Conservation (phyloP, 1,139 yeast species). For the Yamadazyma atmosphaerica region DNA sequence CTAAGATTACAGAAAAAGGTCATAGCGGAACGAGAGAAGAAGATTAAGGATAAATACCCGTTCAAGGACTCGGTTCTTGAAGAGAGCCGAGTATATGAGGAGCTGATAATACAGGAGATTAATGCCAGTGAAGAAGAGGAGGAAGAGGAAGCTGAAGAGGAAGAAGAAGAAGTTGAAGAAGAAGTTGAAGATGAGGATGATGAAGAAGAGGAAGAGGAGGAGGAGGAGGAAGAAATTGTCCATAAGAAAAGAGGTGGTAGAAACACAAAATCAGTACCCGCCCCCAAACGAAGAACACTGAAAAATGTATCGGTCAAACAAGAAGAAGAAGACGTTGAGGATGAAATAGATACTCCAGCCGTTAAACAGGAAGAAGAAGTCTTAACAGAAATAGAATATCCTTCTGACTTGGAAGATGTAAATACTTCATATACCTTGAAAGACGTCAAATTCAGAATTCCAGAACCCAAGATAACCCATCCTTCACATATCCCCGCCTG, state of each 20-base stretch:
- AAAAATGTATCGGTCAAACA: slow-evolving; percentile 3
- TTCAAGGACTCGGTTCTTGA: slow-evolving; percentile 33
- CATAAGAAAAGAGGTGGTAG: too few species aligned
- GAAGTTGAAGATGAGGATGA: slow-evolving; percentile 13
- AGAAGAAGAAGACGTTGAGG: slow-evolving; percentile 4
- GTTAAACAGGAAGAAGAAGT: slow-evolving; percentile 12
- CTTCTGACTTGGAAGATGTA: slow-evolving; percentile 12
- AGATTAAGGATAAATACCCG: slow-evolving; percentile 36
- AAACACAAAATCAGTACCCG: too few species aligned
- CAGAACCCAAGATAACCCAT: slow-evolving; percentile 68
- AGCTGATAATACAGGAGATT: slow-evolving; percentile 12
- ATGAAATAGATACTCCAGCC: neutral
- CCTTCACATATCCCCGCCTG: slow-evolving; percentile 74
- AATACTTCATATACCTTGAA: slow-evolving; percentile 35
- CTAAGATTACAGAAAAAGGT: slow-evolving; percentile 45
- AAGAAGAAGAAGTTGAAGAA: slow-evolving; percentile 11
- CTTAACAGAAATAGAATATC: slow-evolving; percentile 15
- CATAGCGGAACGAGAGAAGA: slow-evolving; percentile 39
- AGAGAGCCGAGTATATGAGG: slow-evolving; percentile 26
- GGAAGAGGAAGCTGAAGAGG: slow-evolving; percentile 8
- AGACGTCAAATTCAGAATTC: slow-evolving; percentile 49
- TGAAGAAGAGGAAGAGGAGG: too few species aligned
- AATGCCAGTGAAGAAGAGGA: slow-evolving; percentile 2
- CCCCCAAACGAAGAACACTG: slow-evolving; percentile 2
- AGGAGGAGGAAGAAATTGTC: too few species aligned